Evolutionary conservation across 805 yeast genomes (phyloP), one percentile per base, ranked within the genome.

Genomic region (Myxozyma melibiosi): DNA sequence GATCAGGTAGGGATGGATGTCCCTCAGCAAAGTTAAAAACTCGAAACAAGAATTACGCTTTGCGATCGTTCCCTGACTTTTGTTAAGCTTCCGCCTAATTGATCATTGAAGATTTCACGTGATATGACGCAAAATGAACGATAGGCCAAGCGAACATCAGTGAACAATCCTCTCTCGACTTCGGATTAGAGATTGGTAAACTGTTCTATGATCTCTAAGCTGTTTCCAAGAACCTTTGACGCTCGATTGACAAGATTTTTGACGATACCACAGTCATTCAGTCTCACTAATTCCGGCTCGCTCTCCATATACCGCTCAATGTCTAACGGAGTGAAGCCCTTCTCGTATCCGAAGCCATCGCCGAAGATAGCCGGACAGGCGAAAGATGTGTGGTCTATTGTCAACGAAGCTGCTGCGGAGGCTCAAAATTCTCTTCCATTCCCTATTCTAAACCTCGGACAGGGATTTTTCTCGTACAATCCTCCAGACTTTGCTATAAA

Each of bases 401-500:
- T 95, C 73, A 94, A 94, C 70, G 98, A 91, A 68, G 86, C 99
- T 1, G 97, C 98, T 0, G 95, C 95, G 2, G 82, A 82, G 3
- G 90, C 95, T 13, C 85, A 84, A 61, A 68, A 65, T 7, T 84
- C 83, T 44, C 71, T 81, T 35, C 90, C 90, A n/a, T 79, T 86
- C 66, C 87, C 89, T 51, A 83, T 92, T 54, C 85, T 86, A 59
- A 94, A 94, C 67, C 79, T 94, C 56, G 99, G 99, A 33, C 99
- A 94, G 72, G 99, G 99, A 1, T 94, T 94, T 74, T 94, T 94
- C 77, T 90, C 97, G 1, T 94, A 92, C 71, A 81, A 91, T 30
- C 99, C 99, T 2, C 99, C 99, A 0, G 81, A 84, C n/a, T 94
- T 94, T 73, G 97, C 96, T 14, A 77, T 87, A 57, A 79, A 83